Evolutionary conservation across 371 early-diverging fungal genomes (phyloP).

Genomic region (Circinella minor): DNA sequence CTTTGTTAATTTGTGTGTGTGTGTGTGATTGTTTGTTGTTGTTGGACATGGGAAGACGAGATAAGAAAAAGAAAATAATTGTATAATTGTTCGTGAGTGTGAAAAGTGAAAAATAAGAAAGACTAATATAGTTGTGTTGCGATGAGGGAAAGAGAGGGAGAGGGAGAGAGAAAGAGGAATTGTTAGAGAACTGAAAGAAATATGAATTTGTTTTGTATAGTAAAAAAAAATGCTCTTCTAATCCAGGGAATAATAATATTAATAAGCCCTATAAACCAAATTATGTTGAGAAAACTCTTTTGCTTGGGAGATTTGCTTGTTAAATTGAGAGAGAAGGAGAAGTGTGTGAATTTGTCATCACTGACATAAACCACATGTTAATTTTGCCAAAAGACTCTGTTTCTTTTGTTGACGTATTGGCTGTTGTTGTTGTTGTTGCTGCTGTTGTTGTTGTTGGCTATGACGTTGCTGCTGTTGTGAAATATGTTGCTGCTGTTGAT

Average conservation of each 20-base stretch:
- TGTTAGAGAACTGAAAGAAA: neutral
- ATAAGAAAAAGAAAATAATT: too few species aligned
- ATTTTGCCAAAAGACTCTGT: slow-evolving; percentile 18
- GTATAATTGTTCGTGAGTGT: neutral
- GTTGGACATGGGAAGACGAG: too few species aligned
- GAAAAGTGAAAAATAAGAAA: neutral
- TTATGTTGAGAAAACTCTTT: neutral
- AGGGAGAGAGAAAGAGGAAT: slow-evolving; percentile 8
- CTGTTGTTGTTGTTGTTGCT: slow-evolving; percentile 1
- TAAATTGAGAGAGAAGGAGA: too few species aligned
- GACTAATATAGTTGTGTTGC: slow-evolving; percentile 1
- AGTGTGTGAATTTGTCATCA: neutral
- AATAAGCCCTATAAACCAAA: neutral
- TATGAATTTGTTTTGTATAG: neutral
- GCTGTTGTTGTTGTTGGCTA: neutral
- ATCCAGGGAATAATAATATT: slow-evolving; percentile 5
- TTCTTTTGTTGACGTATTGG: slow-evolving; percentile 20
- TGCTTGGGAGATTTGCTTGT: neutral
- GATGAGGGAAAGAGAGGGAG: neutral
- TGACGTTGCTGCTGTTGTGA: slow-evolving; percentile 9
- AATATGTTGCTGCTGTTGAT: neutral
- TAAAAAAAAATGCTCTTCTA: slow-evolving; percentile 7
- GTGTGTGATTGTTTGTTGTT: too few species aligned
- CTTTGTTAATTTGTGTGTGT: too few species aligned
- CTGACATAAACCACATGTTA: slow-evolving; percentile 26